phyloP scores from a whole-genome alignment of 257 asterid genomes.

The Solanum boliviense region DNA sequence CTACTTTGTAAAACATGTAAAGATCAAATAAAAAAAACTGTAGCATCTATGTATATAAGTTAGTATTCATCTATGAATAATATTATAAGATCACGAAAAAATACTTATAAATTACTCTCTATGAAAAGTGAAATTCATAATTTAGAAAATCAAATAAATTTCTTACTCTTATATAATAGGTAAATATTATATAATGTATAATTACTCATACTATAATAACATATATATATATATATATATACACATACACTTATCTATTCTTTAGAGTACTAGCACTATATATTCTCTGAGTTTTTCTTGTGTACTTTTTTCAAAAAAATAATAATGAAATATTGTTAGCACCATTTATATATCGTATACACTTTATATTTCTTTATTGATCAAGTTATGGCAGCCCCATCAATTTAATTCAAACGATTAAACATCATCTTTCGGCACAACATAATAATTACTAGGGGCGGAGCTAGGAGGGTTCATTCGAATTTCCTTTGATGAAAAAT shows the following conservation, averaged over 20 bases:
- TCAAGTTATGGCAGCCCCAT: not conserved
- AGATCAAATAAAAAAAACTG: not conserved
- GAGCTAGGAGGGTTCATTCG: not conserved
- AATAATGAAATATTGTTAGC: not conserved
- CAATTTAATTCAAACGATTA: not conserved
- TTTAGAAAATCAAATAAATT: not conserved
- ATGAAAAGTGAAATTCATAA: not conserved
- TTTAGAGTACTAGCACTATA: not conserved
- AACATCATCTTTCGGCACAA: not conserved
- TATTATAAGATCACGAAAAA: not conserved
- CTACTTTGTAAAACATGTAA: not conserved
- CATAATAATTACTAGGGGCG: not conserved
- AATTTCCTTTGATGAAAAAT: too few relatives aligned
- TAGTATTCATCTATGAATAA: not conserved
- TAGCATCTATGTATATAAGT: not conserved
- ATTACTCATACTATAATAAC: not conserved
- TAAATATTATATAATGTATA: not conserved
- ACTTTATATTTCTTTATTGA: not conserved
- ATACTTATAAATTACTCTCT: not conserved
- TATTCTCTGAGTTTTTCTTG: not conserved
- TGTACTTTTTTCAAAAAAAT: not conserved
- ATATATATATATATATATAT: too few relatives aligned
- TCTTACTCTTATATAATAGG: not conserved
- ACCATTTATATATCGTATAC: not conserved
- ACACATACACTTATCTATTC: too few relatives aligned